Evolutionary conservation across 208 protist genomes (phyloP).

Genomic region (Polymyxa betae): DNA sequence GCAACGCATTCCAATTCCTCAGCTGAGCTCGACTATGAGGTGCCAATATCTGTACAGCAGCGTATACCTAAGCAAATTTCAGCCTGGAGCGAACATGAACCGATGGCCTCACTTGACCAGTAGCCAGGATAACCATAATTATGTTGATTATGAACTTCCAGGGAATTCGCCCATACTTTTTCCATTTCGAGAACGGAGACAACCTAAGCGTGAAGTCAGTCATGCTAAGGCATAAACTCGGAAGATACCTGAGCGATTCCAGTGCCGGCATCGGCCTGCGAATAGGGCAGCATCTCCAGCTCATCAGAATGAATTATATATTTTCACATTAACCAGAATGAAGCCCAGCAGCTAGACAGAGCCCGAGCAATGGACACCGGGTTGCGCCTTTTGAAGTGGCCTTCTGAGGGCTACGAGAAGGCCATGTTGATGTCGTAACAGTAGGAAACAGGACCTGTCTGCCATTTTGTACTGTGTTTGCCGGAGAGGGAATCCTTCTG

Average conservation of each 20-base stretch:
- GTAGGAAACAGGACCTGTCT: too few relatives aligned
- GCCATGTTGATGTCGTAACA: too few relatives aligned
- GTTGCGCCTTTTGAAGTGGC: neutral
- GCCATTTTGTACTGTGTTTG: too few relatives aligned
- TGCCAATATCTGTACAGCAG: neutral
- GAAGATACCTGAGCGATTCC: conserved; percentile 30
- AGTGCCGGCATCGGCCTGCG: conserved; percentile 27
- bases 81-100: neutral
- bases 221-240: too few relatives aligned
- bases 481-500: too few relatives aligned
- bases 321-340: too few relatives aligned
- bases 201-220: neutral
- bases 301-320: too few relatives aligned
- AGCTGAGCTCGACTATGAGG: conserved; percentile 11
- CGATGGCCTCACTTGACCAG: neutral
- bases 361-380: neutral
- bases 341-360: neutral
- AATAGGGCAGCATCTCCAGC: neutral
- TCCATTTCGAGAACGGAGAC: conserved; percentile 54
- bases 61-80: neutral
- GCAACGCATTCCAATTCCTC: conserved; percentile 11
- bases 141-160: conserved; percentile 57
- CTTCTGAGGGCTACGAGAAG: too few relatives aligned
- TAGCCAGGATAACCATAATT: conserved; percentile 42
- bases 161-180: conserved; percentile 49